Conservation (phyloP, 1,139 yeast species). For the Saccharomyces hybrid region DNA sequence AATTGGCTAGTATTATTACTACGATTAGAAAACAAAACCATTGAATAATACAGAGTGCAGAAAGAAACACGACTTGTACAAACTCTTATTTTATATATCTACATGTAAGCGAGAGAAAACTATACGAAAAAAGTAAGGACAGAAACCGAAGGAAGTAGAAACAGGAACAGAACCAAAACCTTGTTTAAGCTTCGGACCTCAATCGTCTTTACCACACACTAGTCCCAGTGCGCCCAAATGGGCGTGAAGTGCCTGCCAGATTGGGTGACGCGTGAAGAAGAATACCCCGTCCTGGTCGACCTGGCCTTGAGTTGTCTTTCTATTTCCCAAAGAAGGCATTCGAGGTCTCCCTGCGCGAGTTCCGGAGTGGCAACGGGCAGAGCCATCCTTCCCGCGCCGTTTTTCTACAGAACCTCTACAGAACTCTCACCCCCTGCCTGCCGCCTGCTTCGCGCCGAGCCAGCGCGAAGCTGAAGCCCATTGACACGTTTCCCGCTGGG, state of each 20-base stretch:
- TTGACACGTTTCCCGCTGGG: background rate
- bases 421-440: background rate
- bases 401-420: background rate
- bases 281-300: background rate
- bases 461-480: background rate
- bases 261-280: slow-evolving; percentile 1
- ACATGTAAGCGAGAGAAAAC: background rate
- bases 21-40: too few species aligned
- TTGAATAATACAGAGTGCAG: background rate
- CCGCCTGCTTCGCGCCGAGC: background rate
- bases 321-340: background rate
- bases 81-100: background rate
- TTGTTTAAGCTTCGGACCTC: background rate
- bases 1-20: background rate
- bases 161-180: background rate
- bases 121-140: background rate
- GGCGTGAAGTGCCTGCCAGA: background rate
- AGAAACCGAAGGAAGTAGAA: background rate
- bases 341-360: background rate
- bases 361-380: background rate
- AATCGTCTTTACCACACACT: background rate
- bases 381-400: background rate
- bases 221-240: background rate
- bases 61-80: background rate
- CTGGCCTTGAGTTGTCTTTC: background rate